A percentile compares a stretch with the other conserved stretches of the same genome.
Conservation (phyloP, 148 eudicot genomes). For the Mesembryanthemum crystallinum region DNA sequence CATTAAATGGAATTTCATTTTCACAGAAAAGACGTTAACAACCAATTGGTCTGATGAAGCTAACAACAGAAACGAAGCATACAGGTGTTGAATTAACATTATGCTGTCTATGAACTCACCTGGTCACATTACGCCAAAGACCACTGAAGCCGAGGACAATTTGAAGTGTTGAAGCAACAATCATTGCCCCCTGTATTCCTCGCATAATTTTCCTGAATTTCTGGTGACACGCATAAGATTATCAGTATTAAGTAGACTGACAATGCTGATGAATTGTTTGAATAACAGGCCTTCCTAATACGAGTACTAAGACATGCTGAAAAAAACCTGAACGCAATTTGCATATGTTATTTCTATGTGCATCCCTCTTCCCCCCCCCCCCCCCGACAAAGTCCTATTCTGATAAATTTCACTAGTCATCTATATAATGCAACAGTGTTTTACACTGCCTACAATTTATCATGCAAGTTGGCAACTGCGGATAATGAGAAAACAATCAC, state of each 20-base stretch:
- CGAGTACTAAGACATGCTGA: not conserved
- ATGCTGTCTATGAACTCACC: conserved; percentile 36
- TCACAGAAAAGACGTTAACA: not conserved
- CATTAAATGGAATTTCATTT: not conserved
- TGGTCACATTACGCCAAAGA: conserved; percentile 90
- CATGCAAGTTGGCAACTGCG: not conserved
- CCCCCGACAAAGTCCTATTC: not conserved
- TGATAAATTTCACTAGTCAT: not conserved
- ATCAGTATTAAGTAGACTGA: conserved; percentile 1
- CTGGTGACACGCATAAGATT: conserved; percentile 36
- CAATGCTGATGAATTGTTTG: too few relatives aligned
- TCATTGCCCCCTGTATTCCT: conserved; percentile 90
- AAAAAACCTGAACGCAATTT: not conserved
- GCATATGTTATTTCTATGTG: not conserved
- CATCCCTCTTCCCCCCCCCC: not conserved
- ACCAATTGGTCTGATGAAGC: not conserved
- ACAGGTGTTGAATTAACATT: not conserved
- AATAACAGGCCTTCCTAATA: not conserved
- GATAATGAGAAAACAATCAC: not conserved
- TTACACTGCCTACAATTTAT: not conserved
- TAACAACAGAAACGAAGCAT: not conserved
- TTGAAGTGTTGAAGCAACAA: conserved; percentile 92
- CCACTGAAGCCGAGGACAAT: conserved; percentile 98
- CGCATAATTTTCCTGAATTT: conserved; percentile 78
- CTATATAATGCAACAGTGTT: not conserved